phyloP scores from a whole-genome alignment of 2,329 filamentous ascomycete genomes.

The Trichoderma brevicompactum region DNA sequence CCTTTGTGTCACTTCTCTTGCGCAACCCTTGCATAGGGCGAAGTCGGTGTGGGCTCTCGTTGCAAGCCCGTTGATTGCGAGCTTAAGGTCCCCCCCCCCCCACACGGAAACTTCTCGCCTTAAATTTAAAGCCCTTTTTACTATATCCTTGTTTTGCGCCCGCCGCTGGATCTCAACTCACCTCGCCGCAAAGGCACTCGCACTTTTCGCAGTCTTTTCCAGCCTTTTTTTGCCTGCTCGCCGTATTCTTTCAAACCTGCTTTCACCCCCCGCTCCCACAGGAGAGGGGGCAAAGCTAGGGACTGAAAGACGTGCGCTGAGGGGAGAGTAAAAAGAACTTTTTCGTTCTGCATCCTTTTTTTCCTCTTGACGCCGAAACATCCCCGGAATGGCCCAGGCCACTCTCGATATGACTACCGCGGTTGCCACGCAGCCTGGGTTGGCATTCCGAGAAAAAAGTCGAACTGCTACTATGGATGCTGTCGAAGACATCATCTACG shows the following conservation, averaged over 20 bases:
- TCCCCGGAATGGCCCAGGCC: slow-evolving; percentile 31
- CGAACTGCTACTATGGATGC: slow-evolving; percentile 61
- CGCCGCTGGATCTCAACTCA: background rate
- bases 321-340: slow-evolving; percentile 7
- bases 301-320: slow-evolving; percentile 27
- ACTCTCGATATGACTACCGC: slow-evolving; percentile 27
- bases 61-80: background rate
- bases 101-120: slow-evolving; percentile 10
- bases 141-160: slow-evolving; percentile 7
- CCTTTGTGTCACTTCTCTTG: slow-evolving; percentile 8
- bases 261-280: slow-evolving; percentile 29
- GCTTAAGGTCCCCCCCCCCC: slow-evolving; percentile 12
- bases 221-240: background rate
- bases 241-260: slow-evolving; percentile 28
- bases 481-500: slow-evolving; percentile 84
- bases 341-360: background rate
- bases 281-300: slow-evolving; percentile 28
- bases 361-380: slow-evolving; percentile 8
- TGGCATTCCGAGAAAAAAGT: slow-evolving; percentile 44
- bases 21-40: slow-evolving; percentile 22
- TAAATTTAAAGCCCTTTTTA: slow-evolving; percentile 19
- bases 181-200: background rate
- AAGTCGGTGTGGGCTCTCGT: slow-evolving; percentile 24
- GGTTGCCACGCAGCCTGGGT: slow-evolving; percentile 33
- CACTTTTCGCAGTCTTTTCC: background rate